Conservation (phyloP, 2,329 filamentous ascomycete genomes). For the Talaromyces sp. region DNA sequence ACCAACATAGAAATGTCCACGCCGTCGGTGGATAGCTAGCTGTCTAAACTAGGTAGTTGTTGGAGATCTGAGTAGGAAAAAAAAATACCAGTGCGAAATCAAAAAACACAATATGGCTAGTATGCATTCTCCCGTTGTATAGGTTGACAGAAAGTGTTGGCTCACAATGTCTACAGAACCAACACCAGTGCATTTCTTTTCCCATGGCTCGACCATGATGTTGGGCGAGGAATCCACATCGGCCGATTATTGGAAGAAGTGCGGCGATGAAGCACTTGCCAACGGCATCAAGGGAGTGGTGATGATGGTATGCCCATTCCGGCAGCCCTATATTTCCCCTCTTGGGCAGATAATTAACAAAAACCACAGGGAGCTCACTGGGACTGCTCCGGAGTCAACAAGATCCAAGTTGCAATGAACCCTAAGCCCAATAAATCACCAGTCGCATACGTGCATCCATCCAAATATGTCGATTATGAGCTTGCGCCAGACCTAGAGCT, state of each 20-base stretch:
- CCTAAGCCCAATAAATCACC: constrained; percentile 59
- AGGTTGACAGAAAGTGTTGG: not conserved
- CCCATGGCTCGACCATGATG: constrained; percentile 71
- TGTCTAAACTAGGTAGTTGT: not conserved
- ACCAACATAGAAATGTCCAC: not conserved
- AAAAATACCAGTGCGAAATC: not conserved
- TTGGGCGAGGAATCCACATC: constrained; percentile 61
- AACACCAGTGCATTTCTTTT: constrained; percentile 64
- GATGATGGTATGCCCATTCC: constrained; percentile 12
- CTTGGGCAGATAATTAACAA: not conserved
- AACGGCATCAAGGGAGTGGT: constrained; percentile 60
- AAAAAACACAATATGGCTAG: not conserved
- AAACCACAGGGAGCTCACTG: constrained; percentile 58
- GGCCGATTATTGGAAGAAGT: constrained; percentile 63
- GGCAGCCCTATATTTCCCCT: not conserved
- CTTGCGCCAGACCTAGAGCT: constrained; percentile 59
- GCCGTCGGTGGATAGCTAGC: not conserved
- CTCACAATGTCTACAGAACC: not conserved
- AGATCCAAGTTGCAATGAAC: constrained; percentile 61
- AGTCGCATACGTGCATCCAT: constrained; percentile 64
- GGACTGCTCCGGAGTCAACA: constrained; percentile 52
- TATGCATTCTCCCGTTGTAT: not conserved
- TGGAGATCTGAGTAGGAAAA: not conserved
- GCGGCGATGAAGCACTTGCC: constrained; percentile 60
- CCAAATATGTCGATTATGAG: constrained; percentile 62